phyloP scores from a whole-genome alignment of 352 stramenopile genomes.

The Globisporangium spiculum region DNA sequence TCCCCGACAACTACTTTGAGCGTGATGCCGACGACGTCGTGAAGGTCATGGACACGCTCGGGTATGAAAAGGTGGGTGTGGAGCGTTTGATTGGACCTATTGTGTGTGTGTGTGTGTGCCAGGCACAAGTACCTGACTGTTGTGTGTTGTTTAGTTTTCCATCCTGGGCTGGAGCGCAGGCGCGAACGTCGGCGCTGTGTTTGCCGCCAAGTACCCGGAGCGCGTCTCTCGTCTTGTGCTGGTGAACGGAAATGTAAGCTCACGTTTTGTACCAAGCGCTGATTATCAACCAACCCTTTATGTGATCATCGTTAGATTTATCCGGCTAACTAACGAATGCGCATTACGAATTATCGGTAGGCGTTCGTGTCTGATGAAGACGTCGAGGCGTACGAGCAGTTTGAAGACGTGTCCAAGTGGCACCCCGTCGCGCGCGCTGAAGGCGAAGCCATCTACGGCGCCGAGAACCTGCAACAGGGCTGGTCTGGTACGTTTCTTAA shows the following conservation, averaged over 20 bases:
- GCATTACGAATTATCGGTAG: slow-evolving; percentile 6
- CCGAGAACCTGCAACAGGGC: slow-evolving; percentile 46
- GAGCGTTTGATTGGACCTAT: background rate
- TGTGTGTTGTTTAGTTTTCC: slow-evolving; percentile 42
- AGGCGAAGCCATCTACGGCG: slow-evolving; percentile 51
- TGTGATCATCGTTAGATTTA: too few species aligned
- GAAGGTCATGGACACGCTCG: slow-evolving; percentile 51
- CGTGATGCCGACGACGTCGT: slow-evolving; percentile 71
- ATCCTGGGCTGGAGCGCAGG: slow-evolving; percentile 75
- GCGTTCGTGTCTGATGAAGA: slow-evolving; percentile 77
- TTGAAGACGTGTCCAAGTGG: slow-evolving; percentile 54
- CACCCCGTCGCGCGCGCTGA: slow-evolving; percentile 42
- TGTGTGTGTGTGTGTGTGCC: background rate
- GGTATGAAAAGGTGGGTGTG: slow-evolving; percentile 44
- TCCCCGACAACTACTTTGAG: slow-evolving; percentile 57
- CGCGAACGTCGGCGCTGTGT: slow-evolving; percentile 66
- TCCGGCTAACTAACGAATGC: too few species aligned
- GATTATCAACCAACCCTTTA: too few species aligned
- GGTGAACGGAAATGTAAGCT: slow-evolving; percentile 74
- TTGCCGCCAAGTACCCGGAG: slow-evolving; percentile 66
- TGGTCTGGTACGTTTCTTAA: slow-evolving; percentile 34
- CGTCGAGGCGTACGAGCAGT: slow-evolving; percentile 49
- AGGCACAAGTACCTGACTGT: background rate
- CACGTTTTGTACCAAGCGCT: background rate
- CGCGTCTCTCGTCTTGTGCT: slow-evolving; percentile 69